Conservation (phyloP, 768 basidiomycete genomes). For the Sarcodon sp. region DNA sequence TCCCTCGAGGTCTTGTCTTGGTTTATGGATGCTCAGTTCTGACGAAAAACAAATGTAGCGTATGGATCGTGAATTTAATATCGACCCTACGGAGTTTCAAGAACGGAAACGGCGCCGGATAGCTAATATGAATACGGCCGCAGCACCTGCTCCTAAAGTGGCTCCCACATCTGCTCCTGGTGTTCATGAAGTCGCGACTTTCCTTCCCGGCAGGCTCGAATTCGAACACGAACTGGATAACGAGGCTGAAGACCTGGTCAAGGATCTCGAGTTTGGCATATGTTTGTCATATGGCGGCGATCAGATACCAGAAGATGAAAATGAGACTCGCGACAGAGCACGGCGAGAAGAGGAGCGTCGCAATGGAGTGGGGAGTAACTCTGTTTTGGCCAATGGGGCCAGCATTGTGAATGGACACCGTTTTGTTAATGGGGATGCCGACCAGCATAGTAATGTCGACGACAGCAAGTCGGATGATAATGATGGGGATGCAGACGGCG, state of each 20-base stretch:
- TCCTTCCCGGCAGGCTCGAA: conserved; percentile 93
- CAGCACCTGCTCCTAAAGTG: conserved; percentile 47
- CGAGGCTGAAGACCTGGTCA: conserved; percentile 90
- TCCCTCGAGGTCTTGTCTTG: conserved; percentile 3
- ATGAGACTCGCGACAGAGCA: conserved; percentile 42
- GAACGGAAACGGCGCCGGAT: conserved; percentile 82
- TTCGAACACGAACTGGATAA: conserved; percentile 98
- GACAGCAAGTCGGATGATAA: conserved; percentile 26
- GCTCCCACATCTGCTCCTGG: conserved; percentile 83
- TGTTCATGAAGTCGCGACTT: conserved; percentile 85
- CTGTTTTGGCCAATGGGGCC: conserved; percentile 17
- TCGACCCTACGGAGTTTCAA: conserved; percentile 77
- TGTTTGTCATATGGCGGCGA: conserved; percentile 80
- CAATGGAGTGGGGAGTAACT: background rate
- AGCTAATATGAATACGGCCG: conserved; percentile 57
- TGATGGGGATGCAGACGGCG: conserved; percentile 46
- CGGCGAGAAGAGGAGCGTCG: conserved; percentile 26
- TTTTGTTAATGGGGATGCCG: conserved; percentile 20
- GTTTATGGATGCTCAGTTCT: too few relatives aligned
- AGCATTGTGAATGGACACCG: conserved; percentile 11
- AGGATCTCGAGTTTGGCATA: conserved; percentile 93
- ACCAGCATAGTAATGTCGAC: conserved; percentile 22
- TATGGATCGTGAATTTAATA: conserved; percentile 50
- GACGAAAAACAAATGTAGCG: conserved; percentile 6
- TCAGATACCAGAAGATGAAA: conserved; percentile 63